phyloP scores from a whole-genome alignment of 768 basidiomycete genomes.

The Rhodotorula paludigena region DNA sequence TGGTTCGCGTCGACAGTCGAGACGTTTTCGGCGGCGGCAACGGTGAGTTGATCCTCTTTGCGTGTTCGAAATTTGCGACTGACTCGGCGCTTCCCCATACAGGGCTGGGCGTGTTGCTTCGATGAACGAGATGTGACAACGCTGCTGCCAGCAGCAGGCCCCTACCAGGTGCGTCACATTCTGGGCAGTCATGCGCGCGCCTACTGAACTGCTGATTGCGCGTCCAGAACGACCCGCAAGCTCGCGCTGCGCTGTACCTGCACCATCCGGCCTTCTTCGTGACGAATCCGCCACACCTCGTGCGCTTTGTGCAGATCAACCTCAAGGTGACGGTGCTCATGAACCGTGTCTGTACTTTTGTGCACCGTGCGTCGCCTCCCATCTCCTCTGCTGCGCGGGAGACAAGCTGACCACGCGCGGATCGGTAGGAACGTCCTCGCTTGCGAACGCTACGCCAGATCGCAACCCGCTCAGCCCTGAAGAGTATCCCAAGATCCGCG shows the following conservation, averaged over 20 bases:
- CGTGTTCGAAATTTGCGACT: not conserved
- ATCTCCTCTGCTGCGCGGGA: not conserved
- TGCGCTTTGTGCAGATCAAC: slow-evolving; percentile 26
- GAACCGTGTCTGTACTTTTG: slow-evolving; percentile 22
- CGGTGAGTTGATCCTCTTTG: not conserved
- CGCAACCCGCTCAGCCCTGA: not conserved
- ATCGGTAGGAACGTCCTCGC: not conserved
- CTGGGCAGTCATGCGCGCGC: too few relatives aligned
- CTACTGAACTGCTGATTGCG: not conserved
- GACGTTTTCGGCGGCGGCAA: not conserved
- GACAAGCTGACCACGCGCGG: too few relatives aligned
- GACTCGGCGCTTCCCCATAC: not conserved
- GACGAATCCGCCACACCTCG: slow-evolving; percentile 28
- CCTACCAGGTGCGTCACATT: not conserved
- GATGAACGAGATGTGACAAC: slow-evolving; percentile 16
- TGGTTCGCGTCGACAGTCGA: slow-evolving; percentile 4
- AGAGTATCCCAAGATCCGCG: slow-evolving; percentile 14
- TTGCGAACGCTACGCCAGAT: not conserved
- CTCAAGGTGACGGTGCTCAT: slow-evolving; percentile 29
- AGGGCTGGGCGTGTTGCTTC: slow-evolving; percentile 13
- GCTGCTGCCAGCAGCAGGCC: not conserved
- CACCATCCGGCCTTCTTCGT: slow-evolving; percentile 32
- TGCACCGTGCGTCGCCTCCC: slow-evolving; percentile 11
- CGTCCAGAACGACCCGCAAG: not conserved
- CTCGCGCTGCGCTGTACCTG: slow-evolving; percentile 17